A percentile compares a stretch with the other conserved stretches of the same genome.
phyloP scores from a whole-genome alignment of 2,329 filamentous ascomycete species.

The Alternaria infectoria region DNA sequence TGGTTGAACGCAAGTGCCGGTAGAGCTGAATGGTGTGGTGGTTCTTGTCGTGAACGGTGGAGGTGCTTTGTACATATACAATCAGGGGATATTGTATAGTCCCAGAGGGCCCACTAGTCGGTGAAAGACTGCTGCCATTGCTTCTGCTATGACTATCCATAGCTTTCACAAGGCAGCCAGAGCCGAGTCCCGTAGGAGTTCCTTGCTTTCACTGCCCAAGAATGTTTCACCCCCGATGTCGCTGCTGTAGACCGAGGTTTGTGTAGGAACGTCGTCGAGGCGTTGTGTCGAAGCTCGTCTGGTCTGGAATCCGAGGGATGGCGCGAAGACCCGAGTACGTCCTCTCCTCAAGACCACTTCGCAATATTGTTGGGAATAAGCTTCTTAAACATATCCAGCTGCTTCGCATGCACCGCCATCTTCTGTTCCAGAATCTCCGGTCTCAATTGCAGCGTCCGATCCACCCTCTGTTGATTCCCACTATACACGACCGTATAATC shows the following conservation, averaged over 20 bases:
- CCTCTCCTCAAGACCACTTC: constrained; percentile 36
- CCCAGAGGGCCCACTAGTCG: background rate
- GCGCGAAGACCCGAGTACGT: background rate
- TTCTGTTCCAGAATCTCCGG: constrained; percentile 38
- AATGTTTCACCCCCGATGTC: background rate
- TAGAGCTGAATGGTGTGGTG: background rate
- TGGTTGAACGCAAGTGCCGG: background rate
- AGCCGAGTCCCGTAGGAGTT: background rate
- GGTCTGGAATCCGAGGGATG: background rate
- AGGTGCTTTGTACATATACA: background rate
- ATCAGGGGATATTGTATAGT: too few relatives aligned
- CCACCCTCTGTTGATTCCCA: constrained; percentile 46
- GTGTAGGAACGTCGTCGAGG: background rate
- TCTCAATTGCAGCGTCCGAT: constrained; percentile 46
- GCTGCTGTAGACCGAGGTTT: background rate
- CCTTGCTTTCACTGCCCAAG: background rate
- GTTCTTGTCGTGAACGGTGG: background rate
- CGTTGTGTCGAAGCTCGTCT: background rate
- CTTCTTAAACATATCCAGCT: constrained; percentile 44
- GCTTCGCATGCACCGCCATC: constrained; percentile 41
- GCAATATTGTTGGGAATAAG: constrained; percentile 46
- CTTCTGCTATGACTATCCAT: background rate
- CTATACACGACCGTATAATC: constrained; percentile 56
- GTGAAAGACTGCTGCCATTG: background rate
- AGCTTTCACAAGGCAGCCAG: background rate